Conservation (phyloP, 129 eudicot genomes). For the Tagetes erecta region DNA sequence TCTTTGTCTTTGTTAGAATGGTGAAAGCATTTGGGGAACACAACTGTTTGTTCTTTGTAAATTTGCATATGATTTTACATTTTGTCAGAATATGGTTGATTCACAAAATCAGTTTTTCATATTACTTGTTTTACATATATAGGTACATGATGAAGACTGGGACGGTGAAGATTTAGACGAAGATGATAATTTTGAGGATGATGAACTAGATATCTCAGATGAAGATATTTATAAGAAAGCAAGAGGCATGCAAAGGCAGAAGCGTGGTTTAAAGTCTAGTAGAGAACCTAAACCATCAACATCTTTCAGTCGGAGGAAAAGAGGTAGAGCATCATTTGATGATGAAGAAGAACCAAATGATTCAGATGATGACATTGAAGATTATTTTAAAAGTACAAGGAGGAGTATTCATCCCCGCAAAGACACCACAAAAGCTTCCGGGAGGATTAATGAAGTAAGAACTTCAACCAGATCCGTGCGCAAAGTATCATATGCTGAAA, state of each 20-base stretch:
- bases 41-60: background rate
- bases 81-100: constrained; percentile 8
- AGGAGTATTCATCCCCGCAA: constrained; percentile 48
- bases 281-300: constrained; percentile 51
- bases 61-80: background rate
- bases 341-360: constrained; percentile 79
- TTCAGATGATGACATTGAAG: constrained; percentile 67
- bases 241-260: constrained; percentile 61
- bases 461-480: constrained; percentile 80
- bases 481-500: constrained; percentile 94
- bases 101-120: constrained; percentile 1
- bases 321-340: constrained; percentile 59
- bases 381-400: constrained; percentile 51
- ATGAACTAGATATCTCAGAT: constrained; percentile 73
- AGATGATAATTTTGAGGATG: constrained; percentile 64
- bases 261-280: constrained; percentile 44
- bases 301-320: constrained; percentile 54
- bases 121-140: constrained; percentile 20
- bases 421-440: constrained; percentile 45
- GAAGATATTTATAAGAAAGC: constrained; percentile 65
- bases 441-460: constrained; percentile 65
- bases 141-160: constrained; percentile 85
- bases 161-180: constrained; percentile 79
- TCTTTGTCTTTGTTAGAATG: background rate
- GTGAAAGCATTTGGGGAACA: background rate